Evolutionary conservation across 1,284 basidiomycete genomes (phyloP).

Genomic region (Trichosporon sp.): DNA sequence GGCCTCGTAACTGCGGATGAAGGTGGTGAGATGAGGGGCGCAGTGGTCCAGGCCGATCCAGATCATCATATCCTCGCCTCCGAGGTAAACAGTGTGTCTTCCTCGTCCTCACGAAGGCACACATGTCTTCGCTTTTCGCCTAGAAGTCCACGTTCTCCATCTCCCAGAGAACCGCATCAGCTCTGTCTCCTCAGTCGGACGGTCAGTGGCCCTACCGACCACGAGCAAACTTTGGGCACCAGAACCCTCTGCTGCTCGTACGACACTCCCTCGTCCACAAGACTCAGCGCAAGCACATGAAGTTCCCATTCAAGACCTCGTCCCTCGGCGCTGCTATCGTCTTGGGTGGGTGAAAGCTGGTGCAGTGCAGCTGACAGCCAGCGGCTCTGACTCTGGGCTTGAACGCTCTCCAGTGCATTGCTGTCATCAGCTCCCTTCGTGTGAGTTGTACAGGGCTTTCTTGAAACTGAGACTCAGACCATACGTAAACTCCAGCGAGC

Average conservation of each 20-base stretch:
- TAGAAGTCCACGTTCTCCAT: too few species aligned
- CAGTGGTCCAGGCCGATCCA: not conserved
- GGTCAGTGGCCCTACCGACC: too few species aligned
- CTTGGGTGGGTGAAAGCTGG: not conserved
- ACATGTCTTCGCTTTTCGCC: too few species aligned
- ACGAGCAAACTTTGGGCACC: too few species aligned
- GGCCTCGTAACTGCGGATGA: not conserved
- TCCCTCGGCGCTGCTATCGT: not conserved
- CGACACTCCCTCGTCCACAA: too few species aligned
- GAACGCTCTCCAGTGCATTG: not conserved
- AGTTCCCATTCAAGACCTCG: not conserved
- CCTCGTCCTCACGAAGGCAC: not conserved
- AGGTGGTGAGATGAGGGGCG: too few species aligned
- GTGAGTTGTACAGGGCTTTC: not conserved
- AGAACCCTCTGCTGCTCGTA: too few species aligned
- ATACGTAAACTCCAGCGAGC: not conserved
- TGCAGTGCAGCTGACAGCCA: not conserved
- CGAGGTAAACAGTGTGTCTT: not conserved
- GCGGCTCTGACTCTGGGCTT: not conserved
- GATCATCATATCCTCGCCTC: not conserved
- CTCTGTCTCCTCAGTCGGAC: too few species aligned
- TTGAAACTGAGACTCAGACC: not conserved
- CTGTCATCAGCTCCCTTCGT: not conserved
- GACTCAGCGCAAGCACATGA: not conserved
- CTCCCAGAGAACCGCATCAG: too few species aligned